phyloP scores from a whole-genome alignment of 805 yeast species.

The Pichia californica region DNA sequence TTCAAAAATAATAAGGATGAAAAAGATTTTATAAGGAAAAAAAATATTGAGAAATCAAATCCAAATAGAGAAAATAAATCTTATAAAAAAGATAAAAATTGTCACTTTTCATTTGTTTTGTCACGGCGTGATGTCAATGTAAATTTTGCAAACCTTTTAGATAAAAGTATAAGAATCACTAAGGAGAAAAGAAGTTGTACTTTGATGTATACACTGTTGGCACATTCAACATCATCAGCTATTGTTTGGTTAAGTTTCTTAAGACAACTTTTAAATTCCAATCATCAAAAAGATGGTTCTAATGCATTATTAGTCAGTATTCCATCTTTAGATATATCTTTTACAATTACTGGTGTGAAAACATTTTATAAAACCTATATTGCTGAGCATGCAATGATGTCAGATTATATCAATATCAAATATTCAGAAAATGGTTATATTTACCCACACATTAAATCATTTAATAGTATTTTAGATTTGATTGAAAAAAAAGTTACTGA shows the following conservation, averaged over 20 bases:
- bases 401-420: not conserved
- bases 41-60: not conserved
- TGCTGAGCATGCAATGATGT: not conserved
- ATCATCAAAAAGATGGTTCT: not conserved
- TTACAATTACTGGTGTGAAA: slow-evolving; percentile 24
- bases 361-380: not conserved
- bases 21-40: not conserved
- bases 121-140: slow-evolving; percentile 29
- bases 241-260: slow-evolving; percentile 61
- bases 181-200: slow-evolving; percentile 8
- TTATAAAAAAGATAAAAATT: slow-evolving; percentile 3
- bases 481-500: slow-evolving; percentile 30
- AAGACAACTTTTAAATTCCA: slow-evolving; percentile 36
- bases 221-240: slow-evolving; percentile 47
- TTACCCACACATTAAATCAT: slow-evolving; percentile 21
- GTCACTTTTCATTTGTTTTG: slow-evolving; percentile 15
- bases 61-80: no score
- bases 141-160: slow-evolving; percentile 56
- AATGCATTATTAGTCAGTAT: slow-evolving; percentile 29
- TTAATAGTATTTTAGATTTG: slow-evolving; percentile 35
- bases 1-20: not conserved
- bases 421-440: slow-evolving; percentile 20
- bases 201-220: slow-evolving; percentile 43
- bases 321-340: slow-evolving; percentile 38
- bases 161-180: slow-evolving; percentile 59